These are phyloP conservation scores for Solanum paucissectum DNA, from an alignment of 257 asterid genomes.

Conservation along the genomic window DNA sequence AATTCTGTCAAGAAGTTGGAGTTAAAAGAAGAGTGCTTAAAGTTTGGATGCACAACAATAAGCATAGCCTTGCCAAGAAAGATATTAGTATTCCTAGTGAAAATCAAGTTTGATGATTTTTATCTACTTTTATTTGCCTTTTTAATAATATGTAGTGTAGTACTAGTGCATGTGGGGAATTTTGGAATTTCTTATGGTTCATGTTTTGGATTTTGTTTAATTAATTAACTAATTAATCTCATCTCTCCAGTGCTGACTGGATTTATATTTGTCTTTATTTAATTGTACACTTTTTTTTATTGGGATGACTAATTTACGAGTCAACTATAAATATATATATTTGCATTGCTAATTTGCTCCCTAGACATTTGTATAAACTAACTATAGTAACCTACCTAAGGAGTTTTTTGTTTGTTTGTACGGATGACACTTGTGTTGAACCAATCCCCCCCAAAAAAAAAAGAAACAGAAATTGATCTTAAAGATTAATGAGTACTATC, in stretches of 20 bases:
- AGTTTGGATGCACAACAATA: constrained; percentile 95
- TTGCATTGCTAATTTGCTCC: no score
- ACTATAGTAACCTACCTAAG: not conserved
- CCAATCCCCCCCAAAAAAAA: not conserved
- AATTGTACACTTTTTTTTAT: not conserved
- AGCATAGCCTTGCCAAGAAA: constrained; percentile 62
- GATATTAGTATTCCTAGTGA: not conserved
- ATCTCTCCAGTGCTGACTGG: not conserved
- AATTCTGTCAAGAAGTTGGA: constrained; percentile 72
- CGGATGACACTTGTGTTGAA: not conserved
- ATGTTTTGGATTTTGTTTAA: not conserved
- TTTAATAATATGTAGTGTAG: not conserved
- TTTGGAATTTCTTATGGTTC: not conserved
- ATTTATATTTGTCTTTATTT: not conserved
- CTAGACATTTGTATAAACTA: not conserved
- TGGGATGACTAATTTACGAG: not conserved
- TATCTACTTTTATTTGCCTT: not conserved
- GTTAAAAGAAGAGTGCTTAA: constrained; percentile 73
- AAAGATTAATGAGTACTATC: not conserved
- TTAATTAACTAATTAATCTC: not conserved
- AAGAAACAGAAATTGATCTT: not conserved
- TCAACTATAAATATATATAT: not conserved
- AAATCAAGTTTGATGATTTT: constrained; percentile 11
- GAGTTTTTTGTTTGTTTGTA: not conserved
- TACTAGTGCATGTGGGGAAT: not conserved